Conservation (phyloP, 2,329 filamentous ascomycete species). For the Coniochaeta ligniaria region DNA sequence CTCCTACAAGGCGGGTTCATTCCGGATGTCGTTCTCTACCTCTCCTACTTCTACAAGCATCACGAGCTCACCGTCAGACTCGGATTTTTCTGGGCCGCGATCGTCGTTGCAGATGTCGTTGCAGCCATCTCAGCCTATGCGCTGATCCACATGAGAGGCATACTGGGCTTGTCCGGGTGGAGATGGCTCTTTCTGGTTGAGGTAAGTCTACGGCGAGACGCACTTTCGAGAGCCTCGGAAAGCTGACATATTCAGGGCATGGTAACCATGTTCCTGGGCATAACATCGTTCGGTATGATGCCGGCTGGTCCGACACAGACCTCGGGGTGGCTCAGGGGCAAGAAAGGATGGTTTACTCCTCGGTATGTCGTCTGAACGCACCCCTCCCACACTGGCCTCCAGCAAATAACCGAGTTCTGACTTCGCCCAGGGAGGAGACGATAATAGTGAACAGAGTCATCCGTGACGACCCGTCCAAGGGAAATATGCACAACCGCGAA, state of each 20-base stretch:
- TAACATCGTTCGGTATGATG: slow-evolving; percentile 41
- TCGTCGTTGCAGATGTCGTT: slow-evolving; percentile 21
- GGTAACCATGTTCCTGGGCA: slow-evolving; percentile 25
- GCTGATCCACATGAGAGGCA: slow-evolving; percentile 23
- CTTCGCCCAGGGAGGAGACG: slow-evolving; percentile 32
- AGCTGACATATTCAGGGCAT: slow-evolving; percentile 7
- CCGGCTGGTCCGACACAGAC: slow-evolving; percentile 33
- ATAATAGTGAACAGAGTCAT: slow-evolving; percentile 51
- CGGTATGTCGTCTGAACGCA: slow-evolving; percentile 9
- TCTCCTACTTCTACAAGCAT: slow-evolving; percentile 26
- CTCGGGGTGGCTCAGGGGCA: slow-evolving; percentile 31
- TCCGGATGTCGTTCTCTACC: slow-evolving; percentile 24
- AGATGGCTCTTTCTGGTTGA: slow-evolving; percentile 47
- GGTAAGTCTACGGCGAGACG: slow-evolving; percentile 17
- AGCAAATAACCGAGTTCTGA: background rate
- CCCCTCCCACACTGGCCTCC: background rate
- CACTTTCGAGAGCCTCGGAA: slow-evolving; percentile 8
- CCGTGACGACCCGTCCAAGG: slow-evolving; percentile 50
- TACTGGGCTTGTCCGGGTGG: slow-evolving; percentile 25
- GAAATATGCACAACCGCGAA: slow-evolving; percentile 52
- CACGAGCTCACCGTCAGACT: slow-evolving; percentile 24
- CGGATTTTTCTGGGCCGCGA: slow-evolving; percentile 24
- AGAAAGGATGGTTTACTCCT: slow-evolving; percentile 47
- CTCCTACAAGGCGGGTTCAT: slow-evolving; percentile 27
- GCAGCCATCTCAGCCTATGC: slow-evolving; percentile 25